Base-by-base conservation (phyloP, 1,284 basidiomycete genomes). In the Xanthoconium separans region DNA sequence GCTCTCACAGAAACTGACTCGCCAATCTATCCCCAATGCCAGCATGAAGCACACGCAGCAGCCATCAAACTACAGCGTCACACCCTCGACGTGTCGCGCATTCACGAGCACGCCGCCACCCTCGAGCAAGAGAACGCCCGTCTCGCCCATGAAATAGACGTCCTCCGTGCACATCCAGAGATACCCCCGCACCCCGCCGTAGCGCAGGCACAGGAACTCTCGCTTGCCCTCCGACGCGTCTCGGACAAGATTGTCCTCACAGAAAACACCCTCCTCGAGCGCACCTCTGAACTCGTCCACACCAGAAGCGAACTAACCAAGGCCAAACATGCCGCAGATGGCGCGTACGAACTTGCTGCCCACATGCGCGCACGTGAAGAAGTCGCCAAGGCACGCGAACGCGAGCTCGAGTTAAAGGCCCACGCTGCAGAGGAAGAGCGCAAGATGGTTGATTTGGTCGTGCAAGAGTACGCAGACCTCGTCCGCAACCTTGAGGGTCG, bases 11-110 rank as follows among this genome's bases (percentile, higher is more conserved):
- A 44, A 42, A 51, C 44, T 40, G 3, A 50, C 40, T 43, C 36
- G 56, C 55, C 51, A 39, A 62, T 22, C 22, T 22, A 22, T 44
- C 29, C 31, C 42, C 20, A 60, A 18, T 33, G 15, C 62, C 59
- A 89, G 87, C 82, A 85, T 70, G 87, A 89, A 71, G 81, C 84
- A 5, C 80, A 87, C 62, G 65, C 73, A 44, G 75, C 81, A n/a
- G 77, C 85, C 4, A 70, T 87, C 47, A 87, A 83, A 61, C 75
- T 89, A 5, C 86, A 88, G 59, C 74, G 78, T 41, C 79, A 82
- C 51, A 78, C 83, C 5, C 69, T 87, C 15, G 79, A 86, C 12
- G 67, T 77, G 4, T 72, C 79, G 3, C 72, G 75, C 30, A 71
- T 78, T 1, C 67, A 80, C 44, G 81, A 84, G 43, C 78, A 77